Evolutionary conservation across 2,329 filamentous ascomycete species (phyloP), one percentile per base, ranked within the genome.

Genomic region (Endocalyx cinctus): DNA sequence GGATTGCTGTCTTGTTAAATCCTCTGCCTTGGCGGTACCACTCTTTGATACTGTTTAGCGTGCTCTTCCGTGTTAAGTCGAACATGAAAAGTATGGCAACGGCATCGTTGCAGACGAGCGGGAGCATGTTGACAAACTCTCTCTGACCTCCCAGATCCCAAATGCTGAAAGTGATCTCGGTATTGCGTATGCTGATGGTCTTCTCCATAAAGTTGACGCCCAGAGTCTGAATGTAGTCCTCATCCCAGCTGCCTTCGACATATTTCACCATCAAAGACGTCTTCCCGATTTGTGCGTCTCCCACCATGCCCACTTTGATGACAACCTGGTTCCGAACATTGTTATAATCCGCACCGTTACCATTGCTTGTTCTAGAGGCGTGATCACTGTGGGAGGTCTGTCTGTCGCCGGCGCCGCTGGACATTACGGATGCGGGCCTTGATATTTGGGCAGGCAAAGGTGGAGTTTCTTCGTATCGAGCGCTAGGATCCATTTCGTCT

Each of bases 191-290:
- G 43, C 87, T 94, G 58, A 98, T 98, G 22, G 92, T 98, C 74
- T 98, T 98, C 63, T 98, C 92, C 92, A 98, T 98, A 65, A 98
- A 98, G 64, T 98, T 98, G 64, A 98, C 92, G 48, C 92, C 92
- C 27, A 98, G 69, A 15, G 92, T 98, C 66, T 98, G 92, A 55
- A 98, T 98, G 63, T 98, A 98, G 61, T 98, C 92, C 66, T 98
- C 92, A 62, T 98, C 92, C 88, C 92, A 98, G 64, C 89, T 96
- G 39, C 92, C 92, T 66, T 98, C 92, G 35, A 98, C 92, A 57
- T 98, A 98, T 63, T 98, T 98, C 56, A 98, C 92, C 92, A 98
- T 98, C 58, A 98, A 67, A 45, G 89, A 96, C 13, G 92, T 98
- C 76, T 98, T 98, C 57, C 92, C 92, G 50, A 98, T 98, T 64